phyloP scores from a whole-genome alignment of 306 rosid genomes.

The Trifolium repens region DNA sequence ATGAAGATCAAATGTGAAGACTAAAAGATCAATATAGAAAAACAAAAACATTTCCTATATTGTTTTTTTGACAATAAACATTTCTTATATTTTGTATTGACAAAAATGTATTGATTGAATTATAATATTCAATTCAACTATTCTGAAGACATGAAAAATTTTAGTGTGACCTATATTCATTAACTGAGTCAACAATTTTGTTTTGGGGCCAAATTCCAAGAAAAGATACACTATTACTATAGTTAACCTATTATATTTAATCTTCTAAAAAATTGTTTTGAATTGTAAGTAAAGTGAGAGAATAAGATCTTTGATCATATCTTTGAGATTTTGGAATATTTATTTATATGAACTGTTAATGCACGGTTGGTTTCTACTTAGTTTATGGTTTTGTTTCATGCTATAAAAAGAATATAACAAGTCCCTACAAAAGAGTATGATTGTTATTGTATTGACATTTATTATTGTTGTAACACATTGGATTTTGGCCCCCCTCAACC shows the following conservation, averaged over 20 bases:
- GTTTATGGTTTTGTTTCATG: slow-evolving; percentile 36
- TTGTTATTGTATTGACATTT: slow-evolving; percentile 35
- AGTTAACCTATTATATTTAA: not conserved
- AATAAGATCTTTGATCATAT: slow-evolving; percentile 8
- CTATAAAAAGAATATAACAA: slow-evolving; percentile 23
- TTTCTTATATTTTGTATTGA: too few species aligned
- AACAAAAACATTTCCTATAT: too few species aligned
- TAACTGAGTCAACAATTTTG: not conserved
- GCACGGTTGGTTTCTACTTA: slow-evolving; percentile 37
- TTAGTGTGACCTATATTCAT: too few species aligned
- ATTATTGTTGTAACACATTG: slow-evolving; percentile 41
- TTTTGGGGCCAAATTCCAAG: not conserved
- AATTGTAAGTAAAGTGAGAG: slow-evolving; percentile 22
- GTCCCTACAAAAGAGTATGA: slow-evolving; percentile 41
- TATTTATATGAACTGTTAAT: slow-evolving; percentile 19
- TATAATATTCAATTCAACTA: not conserved
- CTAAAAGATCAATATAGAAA: too few species aligned
- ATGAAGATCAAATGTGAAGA: not conserved
- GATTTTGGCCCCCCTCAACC: slow-evolving; percentile 36
- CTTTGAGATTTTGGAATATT: slow-evolving; percentile 17
- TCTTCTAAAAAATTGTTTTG: slow-evolving; percentile 6
- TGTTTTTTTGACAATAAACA: too few species aligned
- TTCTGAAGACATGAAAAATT: not conserved
- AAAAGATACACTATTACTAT: not conserved
- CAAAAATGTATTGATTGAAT: too few species aligned